These are phyloP conservation scores for Candida rishiriensis DNA, from an alignment of 805 yeast species.

Conservation along the genomic window DNA sequence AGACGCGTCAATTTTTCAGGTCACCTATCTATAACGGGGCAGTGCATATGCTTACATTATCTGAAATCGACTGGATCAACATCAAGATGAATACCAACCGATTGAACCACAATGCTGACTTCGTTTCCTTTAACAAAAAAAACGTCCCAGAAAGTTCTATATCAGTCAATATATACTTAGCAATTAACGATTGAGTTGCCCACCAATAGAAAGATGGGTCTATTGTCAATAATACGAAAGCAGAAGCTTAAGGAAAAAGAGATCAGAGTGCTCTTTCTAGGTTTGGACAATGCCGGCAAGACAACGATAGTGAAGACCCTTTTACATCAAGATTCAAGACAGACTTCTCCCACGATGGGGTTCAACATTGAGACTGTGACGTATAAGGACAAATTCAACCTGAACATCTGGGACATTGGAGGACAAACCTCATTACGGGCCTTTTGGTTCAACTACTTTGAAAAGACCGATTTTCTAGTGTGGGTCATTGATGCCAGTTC, in stretches of 20 bases:
- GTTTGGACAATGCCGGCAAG: constrained; percentile 89
- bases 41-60: neutral
- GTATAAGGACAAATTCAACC: constrained; percentile 34
- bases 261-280: constrained; percentile 68
- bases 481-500: constrained; percentile 83
- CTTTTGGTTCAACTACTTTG: constrained; percentile 93
- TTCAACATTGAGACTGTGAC: constrained; percentile 67
- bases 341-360: constrained; percentile 87
- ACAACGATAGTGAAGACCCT: constrained; percentile 71
- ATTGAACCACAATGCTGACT: too few relatives aligned
- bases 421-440: constrained; percentile 81
- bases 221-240: constrained; percentile 71
- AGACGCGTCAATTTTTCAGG: too few relatives aligned
- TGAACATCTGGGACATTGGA: constrained; percentile 80
- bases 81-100: neutral
- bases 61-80: neutral
- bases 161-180: too few relatives aligned
- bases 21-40: too few relatives aligned
- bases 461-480: constrained; percentile 67
- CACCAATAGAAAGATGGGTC: constrained; percentile 53
- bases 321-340: constrained; percentile 43
- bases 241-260: constrained; percentile 80
- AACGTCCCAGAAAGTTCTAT: too few relatives aligned
- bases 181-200: neutral
- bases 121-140: too few relatives aligned